A percentile compares a stretch with the other conserved stretches of the same genome.
Evolutionary conservation across 352 stramenopile species (phyloP).

Genomic region (Aphanomyces astaci): DNA sequence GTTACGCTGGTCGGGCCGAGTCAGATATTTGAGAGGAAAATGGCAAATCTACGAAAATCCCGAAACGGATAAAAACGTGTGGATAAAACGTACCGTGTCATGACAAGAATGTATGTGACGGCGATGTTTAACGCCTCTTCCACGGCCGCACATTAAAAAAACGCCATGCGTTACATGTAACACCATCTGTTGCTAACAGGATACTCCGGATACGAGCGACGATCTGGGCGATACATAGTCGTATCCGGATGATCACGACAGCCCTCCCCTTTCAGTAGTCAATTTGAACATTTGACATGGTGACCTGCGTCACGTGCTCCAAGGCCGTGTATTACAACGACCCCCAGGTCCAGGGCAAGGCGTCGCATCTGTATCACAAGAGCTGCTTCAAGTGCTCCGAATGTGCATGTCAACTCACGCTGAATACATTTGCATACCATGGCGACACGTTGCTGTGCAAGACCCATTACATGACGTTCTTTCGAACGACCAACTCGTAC

Average conservation of each 20-base stretch:
- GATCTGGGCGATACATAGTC: no score
- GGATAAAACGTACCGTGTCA: no score
- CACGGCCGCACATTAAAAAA: no score
- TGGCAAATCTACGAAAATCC: not conserved
- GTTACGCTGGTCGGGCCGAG: not conserved
- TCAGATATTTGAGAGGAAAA: not conserved
- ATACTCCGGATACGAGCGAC: not conserved
- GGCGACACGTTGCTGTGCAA: slow-evolving; percentile 27
- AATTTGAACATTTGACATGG: not conserved
- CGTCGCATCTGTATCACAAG: slow-evolving; percentile 27
- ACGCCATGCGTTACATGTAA: not conserved
- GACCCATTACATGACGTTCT: slow-evolving; percentile 28
- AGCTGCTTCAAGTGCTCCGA: slow-evolving; percentile 29
- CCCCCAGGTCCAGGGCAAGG: slow-evolving; percentile 16
- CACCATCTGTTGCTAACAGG: no score
- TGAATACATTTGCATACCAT: slow-evolving; percentile 28
- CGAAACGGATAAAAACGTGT: no score
- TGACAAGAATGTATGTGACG: no score
- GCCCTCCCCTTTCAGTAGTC: not conserved
- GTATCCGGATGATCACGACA: not conserved
- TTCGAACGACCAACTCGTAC: slow-evolving; percentile 25
- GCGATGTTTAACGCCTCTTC: no score
- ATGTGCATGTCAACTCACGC: slow-evolving; percentile 27
- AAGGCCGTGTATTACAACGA: slow-evolving; percentile 28
- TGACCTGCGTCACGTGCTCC: slow-evolving; percentile 23